Base-by-base conservation (phyloP, 2,329 filamentous ascomycete species). In the Onygenales sp. region DNA sequence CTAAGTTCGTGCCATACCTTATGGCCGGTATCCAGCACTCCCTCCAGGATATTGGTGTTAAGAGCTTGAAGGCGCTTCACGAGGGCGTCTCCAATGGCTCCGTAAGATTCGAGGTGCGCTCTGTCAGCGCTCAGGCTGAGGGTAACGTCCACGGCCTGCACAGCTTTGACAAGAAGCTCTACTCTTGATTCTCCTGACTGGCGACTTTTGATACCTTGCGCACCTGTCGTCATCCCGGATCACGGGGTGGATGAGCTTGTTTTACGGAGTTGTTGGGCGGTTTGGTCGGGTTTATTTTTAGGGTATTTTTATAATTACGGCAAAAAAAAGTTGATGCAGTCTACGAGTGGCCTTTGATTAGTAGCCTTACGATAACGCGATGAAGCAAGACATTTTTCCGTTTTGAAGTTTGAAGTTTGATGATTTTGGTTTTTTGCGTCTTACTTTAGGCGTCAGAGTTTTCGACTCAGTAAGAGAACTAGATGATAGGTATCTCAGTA, bases 161-260 rank as follows among this genome's bases (percentile, higher is more conserved):
- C 78, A 92, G 89, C 70, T 97, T 95, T 71, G 93, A 97, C 80
- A 98, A 98, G 87, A 98, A 97, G 82, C 86, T 98, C 62, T 98
- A 95, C 75, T 89, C 90, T 65, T 96, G 83, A 68, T 53, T 27
- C 1, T 27, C 21, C 5, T 5, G 1, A 41, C 1, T 14, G 7
- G 36, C 21, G 14, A 41, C 7, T 2, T 2, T 49, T 27, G 33
- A 39, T 17, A 7, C 36, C 32, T 8, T 38, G 38, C n/a, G 17
- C 7, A 3, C 45, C 32, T 7, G 35, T 31, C 17, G 6, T 36
- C 11, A 38, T 38, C 32, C 14, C 39, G 27, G 14, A 39, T 42
- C 8, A 10, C 11, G 2, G 58, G 44, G 49, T 56, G 17, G 54
- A 42, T 58, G 55, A 58, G 52, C 59, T 50, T 58, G 42, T 59